Evolutionary conservation across 768 basidiomycete species (phyloP), one percentile per base, ranked within the genome.

Genomic region (Tylopilus vinaceipallidus): DNA sequence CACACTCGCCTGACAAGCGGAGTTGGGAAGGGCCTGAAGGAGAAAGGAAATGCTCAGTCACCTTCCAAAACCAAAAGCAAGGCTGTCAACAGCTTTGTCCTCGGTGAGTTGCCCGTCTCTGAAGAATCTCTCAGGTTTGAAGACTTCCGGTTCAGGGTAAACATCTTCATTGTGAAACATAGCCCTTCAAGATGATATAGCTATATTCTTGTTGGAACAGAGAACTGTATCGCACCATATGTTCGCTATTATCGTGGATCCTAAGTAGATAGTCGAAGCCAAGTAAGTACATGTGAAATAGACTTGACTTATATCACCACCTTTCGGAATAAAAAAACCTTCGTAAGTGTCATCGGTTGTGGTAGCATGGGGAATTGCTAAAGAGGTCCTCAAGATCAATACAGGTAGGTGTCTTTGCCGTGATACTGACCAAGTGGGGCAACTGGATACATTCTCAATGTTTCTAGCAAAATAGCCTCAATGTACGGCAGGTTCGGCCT

Each of bases 91-190:
- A 10, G 36, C 23, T n/a, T 38, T 41, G 20, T 50, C 42, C 7
- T 38, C 42, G 3, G 16, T 34, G 29, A 52, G 45, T 24, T 23
- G 45, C 0, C 58, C 67, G 11, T 48, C 42, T 16, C 40, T 37
- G 6, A 70, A 39, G 47, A 61, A 70, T 13, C 70, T 57, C 46
- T 70, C 68, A 8, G 67, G 70, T 29, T 57, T 62, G 56, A 72
- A 69, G 6, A 34, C 45, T 3, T 61, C 45, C 4, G 65, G 58
- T 13, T 65, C 56, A 3, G 64, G 53, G 38, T 56, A 62, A 4
- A 24, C 32, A 4, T 50, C 35, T 33, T 43, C 40, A 36, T 59
- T 23, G 13, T 27, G 59, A 22, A 41, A 1, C 27, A 62, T 62
- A 5, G 50, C 49, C 60, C 61, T 57, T 43, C 4, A n/a, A 29